Percentiles rank a stretch among this genome's conserved stretches.
phyloP scores from a whole-genome alignment of 2,329 filamentous ascomycete genomes.

The Zymoseptoria crescenta region DNA sequence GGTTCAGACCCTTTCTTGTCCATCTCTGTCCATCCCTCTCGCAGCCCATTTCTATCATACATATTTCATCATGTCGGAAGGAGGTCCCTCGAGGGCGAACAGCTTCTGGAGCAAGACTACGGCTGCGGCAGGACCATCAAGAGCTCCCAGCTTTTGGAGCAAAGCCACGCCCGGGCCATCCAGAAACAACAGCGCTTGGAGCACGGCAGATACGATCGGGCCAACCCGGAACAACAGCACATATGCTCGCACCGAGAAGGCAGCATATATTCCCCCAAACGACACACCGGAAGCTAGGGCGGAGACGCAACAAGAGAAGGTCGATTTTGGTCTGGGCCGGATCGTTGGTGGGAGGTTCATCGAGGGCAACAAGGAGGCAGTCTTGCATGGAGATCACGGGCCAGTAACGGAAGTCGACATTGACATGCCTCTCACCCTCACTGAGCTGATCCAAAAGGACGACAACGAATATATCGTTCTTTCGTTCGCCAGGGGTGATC shows the following conservation, averaged over 20 bases:
- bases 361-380: constrained; percentile 28
- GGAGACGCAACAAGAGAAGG: constrained; percentile 15
- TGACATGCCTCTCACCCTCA: constrained; percentile 44
- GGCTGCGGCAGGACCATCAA: constrained; percentile 13
- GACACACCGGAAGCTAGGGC: constrained; percentile 20
- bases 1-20: not conserved
- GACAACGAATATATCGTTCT: constrained; percentile 41
- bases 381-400: constrained; percentile 29
- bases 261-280: constrained; percentile 13
- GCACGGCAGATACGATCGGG: constrained; percentile 3
- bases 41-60: not conserved
- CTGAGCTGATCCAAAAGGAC: constrained; percentile 36
- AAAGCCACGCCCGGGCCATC: constrained; percentile 5
- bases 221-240: constrained; percentile 17
- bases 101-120: constrained; percentile 16
- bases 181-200: constrained; percentile 3
- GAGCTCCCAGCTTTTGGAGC: constrained; percentile 17
- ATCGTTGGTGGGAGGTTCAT: constrained; percentile 35
- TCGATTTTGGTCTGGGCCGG: constrained; percentile 24
- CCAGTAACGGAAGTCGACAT: constrained; percentile 38
- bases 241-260: constrained; percentile 17
- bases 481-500: constrained; percentile 40
- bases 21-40: not conserved
- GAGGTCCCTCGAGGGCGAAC: constrained; percentile 16
- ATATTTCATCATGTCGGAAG: not conserved